Evolutionary conservation across 2,329 filamentous ascomycete species (phyloP), one percentile per base, ranked within the genome.

Genomic region (Hypoxylon sp.): DNA sequence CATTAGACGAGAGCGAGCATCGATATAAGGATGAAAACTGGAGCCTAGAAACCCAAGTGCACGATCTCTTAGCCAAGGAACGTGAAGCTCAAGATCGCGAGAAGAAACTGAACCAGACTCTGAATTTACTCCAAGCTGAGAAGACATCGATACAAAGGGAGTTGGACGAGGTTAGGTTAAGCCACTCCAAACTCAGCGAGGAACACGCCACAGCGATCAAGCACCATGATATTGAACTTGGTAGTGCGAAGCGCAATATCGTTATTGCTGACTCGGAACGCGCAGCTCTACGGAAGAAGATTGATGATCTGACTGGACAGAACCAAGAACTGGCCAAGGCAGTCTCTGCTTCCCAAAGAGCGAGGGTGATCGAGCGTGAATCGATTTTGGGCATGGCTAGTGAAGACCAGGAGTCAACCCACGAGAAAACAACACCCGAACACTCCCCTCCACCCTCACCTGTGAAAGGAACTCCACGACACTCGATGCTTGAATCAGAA

Each of bases 1-100:
- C 83, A 5, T 78, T 97, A 29, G 92, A 97, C 63, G 94, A 99
- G 72, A 96, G 89, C 68, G 94, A 99, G 70, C 89, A 95, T 65
- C 87, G 90, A 42, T 96, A 96, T 75, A 97, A 97, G 73, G 94
- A 99, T 67, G 94, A 97, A 71, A 99, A 97, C 69, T 99, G 94
- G 94, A 93, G 89, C 57, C 80, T 99, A 26, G 94, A 99, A 71
- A 96, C 92, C 0, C 90, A 91, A 63, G 81, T 95, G 15, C 94
- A 96, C 64, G 92, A 97, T 57, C 78, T 93, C 30, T 80, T 89
- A 42, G 81, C 87, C 5, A 79, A 83, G 11, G 82, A 88, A 57
- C 90, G 87, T 67, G 90, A 96, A 35, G 82, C 89, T 1, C 78
- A 86, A 9, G 91, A 94, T 66, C 88, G 88, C 54, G 91, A 97